phyloP scores from a whole-genome alignment of 306 rosid species.

The Trifolium fragiferum region DNA sequence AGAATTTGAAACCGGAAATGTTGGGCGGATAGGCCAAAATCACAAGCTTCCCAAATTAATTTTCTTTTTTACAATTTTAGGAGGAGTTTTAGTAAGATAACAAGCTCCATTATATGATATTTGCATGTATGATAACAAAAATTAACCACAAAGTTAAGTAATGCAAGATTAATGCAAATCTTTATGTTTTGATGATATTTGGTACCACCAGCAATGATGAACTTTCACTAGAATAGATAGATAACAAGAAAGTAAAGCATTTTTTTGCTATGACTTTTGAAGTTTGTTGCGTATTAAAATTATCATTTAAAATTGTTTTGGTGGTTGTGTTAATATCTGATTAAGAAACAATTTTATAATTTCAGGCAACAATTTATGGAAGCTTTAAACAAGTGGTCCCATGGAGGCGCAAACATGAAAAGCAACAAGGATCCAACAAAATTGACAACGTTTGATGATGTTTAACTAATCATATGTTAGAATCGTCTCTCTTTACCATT shows the following conservation, averaged over 20 bases:
- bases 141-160: not conserved
- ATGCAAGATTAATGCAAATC: not conserved
- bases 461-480: not conserved
- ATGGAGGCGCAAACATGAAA: constrained; percentile 68
- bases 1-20: too few relatives aligned
- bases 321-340: constrained; percentile 19
- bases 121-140: too few relatives aligned
- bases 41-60: too few relatives aligned
- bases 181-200: not conserved
- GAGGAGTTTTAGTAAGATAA: too few relatives aligned
- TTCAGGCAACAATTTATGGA: constrained; percentile 70
- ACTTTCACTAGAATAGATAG: constrained; percentile 29
- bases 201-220: not conserved
- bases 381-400: constrained; percentile 73
- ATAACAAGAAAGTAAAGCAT: not conserved
- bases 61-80: too few relatives aligned
- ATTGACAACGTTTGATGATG: constrained; percentile 14
- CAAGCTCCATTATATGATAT: too few relatives aligned
- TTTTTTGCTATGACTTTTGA: constrained; percentile 20
- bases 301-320: not conserved
- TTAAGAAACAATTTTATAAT: constrained; percentile 11
- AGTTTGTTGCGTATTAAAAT: constrained; percentile 18
- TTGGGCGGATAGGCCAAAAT: too few relatives aligned
- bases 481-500: too few relatives aligned
- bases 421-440: constrained; percentile 27